Conservation (phyloP, 306 rosid species). For the Phaseolus lunatus region DNA sequence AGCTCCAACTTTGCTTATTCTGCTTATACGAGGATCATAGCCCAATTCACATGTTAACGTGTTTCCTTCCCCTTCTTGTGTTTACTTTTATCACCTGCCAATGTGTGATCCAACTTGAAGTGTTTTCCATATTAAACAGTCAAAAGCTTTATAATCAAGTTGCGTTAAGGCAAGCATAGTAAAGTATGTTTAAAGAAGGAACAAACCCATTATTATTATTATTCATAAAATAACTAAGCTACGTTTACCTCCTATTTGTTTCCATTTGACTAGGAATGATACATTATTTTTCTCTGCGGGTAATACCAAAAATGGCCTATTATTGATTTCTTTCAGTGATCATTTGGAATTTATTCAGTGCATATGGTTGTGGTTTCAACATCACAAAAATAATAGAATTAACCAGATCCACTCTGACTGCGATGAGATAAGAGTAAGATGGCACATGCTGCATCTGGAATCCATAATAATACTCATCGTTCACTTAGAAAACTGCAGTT, state of each 20-base stretch:
- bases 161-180: constrained; percentile 25
- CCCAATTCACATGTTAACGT: not conserved
- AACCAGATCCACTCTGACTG: not conserved
- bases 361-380: not conserved
- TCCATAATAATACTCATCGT: not conserved
- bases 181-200: constrained; percentile 27
- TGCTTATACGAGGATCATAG: not conserved
- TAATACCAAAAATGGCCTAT: not conserved
- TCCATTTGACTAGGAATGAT: not conserved
- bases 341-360: not conserved
- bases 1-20: constrained; percentile 35
- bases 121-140: constrained; percentile 27
- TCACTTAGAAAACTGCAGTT: not conserved
- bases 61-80: not conserved
- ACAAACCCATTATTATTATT: not conserved
- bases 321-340: not conserved
- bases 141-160: constrained; percentile 44
- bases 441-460: constrained; percentile 29
- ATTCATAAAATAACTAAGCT: constrained; percentile 15
- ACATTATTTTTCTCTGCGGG: not conserved
- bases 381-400: not conserved
- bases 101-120: constrained; percentile 33
- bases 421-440: constrained; percentile 6
- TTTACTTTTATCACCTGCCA: not conserved
- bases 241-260: not conserved